Evolutionary conservation across 2,329 filamentous ascomycete species (phyloP).

Genomic region (Leptodontidium sp.): DNA sequence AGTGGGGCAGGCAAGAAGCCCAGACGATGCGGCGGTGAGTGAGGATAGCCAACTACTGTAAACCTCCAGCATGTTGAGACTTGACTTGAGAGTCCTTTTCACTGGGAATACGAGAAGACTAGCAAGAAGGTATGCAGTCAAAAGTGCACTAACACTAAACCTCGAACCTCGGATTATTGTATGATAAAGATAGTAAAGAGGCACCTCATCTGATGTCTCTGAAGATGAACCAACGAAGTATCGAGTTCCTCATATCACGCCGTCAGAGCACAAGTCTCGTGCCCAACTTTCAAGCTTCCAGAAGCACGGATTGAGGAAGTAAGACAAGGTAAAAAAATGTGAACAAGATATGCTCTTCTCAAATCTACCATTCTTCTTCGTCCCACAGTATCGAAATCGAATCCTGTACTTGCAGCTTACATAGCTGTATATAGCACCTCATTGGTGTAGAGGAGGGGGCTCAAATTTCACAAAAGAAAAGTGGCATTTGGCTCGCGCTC

Average conservation of each 20-base stretch:
- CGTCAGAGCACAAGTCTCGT: conserved; percentile 6
- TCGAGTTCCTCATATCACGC: neutral
- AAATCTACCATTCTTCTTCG: neutral
- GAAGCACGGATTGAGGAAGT: neutral
- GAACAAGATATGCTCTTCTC: neutral
- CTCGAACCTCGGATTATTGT: conserved; percentile 2
- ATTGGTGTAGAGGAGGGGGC: neutral
- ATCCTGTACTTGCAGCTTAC: neutral
- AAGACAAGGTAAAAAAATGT: neutral
- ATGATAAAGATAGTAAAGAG: neutral
- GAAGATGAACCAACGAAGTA: neutral
- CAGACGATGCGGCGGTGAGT: conserved; percentile 12
- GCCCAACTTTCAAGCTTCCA: neutral
- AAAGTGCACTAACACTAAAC: neutral
- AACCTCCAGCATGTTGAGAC: neutral
- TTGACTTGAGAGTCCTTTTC: too few species aligned
- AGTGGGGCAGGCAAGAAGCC: neutral
- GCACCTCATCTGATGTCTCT: neutral
- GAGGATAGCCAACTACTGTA: conserved; percentile 1
- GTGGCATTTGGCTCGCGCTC: neutral
- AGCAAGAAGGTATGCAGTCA: neutral
- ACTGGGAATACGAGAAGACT: neutral
- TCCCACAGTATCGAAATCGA: neutral
- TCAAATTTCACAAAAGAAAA: neutral
- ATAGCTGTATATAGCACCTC: neutral